Evolutionary conservation across 805 yeast species (phyloP), one percentile per base, ranked within the genome.

Genomic region (Torulaspora indica): DNA sequence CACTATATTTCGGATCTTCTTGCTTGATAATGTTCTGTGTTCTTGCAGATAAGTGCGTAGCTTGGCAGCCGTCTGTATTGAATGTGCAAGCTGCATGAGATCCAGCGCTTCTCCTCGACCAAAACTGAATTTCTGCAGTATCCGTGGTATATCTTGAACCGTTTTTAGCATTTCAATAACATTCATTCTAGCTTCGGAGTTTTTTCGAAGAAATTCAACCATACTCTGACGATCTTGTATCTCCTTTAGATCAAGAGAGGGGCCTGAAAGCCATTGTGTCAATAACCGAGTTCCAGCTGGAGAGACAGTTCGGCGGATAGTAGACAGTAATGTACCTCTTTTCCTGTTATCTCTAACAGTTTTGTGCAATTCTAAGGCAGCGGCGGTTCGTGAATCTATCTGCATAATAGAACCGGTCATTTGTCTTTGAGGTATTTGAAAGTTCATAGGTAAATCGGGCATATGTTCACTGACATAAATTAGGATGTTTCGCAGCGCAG

Each of bases 221-320:
- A 74, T 53, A 13, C 65, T 66, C 37, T 80, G 86, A 22, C 98
- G 69, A 14, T 60, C 55, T 13, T 61, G 61, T 10, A 93, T 78
- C 48, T 78, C 84, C 0, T 58, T 54, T 0, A 76, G 55, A 54
- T 82, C 76, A 8, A 83, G 73, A 0, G 86, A 74, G 0, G 98
- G 98, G 1, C 87, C 79, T 20, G 85, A 73, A 4, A 91, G 66
- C 96, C 97, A 88, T 41, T 81, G 80, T 6, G 82, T 76, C 9
- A 93, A 66, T n/a, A 85, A 57, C 33, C 98, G 69, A 0, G 95
- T 69, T 0, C 98, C 98, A 0, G 93, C 80, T 1, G 82, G 73
- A 0, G 98, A 88, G 3, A 76, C 78, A 0, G 98, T 91, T 41
- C 83, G 68, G 46, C 78, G 76, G 3, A 93, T 75, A 0, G 84